Evolutionary conservation across 2,329 filamentous ascomycete genomes (phyloP).

Genomic region (Sporothrix protearum): DNA sequence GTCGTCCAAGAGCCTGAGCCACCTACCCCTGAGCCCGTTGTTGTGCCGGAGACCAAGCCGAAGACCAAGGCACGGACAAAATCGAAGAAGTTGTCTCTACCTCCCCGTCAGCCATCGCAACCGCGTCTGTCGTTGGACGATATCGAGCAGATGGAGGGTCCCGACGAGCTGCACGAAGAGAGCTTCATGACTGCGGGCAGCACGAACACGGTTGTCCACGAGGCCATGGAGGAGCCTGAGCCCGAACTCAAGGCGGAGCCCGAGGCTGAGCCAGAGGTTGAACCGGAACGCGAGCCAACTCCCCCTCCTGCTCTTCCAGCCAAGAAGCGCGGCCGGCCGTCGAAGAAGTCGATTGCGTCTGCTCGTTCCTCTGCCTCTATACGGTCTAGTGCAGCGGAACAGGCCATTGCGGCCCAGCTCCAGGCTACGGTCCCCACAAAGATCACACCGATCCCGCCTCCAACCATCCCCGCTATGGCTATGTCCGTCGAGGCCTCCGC

Average conservation of each 20-base stretch:
- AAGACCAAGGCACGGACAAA: slow-evolving; percentile 15
- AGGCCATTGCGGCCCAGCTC: not conserved
- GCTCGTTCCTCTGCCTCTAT: not conserved
- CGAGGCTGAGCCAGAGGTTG: not conserved
- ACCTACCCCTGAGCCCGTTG: not conserved
- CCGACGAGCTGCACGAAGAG: slow-evolving; percentile 30
- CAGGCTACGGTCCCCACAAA: slow-evolving; percentile 13
- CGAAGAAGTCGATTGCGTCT: slow-evolving; percentile 33
- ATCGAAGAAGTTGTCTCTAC: slow-evolving; percentile 3
- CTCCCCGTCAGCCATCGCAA: not conserved
- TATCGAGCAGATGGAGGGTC: not conserved
- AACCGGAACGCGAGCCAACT: not conserved
- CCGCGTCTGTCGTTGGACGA: not conserved
- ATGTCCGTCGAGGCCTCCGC: not conserved
- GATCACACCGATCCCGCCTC: slow-evolving; percentile 21
- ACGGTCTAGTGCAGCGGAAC: slow-evolving; percentile 15
- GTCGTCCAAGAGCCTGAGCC: slow-evolving; percentile 16
- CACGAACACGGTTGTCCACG: slow-evolving; percentile 29
- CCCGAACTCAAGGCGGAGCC: not conserved
- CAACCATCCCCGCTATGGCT: not conserved
- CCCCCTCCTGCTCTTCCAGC: slow-evolving; percentile 17
- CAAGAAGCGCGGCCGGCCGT: slow-evolving; percentile 36
- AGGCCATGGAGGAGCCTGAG: slow-evolving; percentile 20
- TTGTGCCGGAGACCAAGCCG: slow-evolving; percentile 7
- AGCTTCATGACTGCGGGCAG: slow-evolving; percentile 28